These are phyloP conservation scores for Kodamaea lidongshanica DNA, from an alignment of 805 yeast species.

Conservation along the genomic window DNA sequence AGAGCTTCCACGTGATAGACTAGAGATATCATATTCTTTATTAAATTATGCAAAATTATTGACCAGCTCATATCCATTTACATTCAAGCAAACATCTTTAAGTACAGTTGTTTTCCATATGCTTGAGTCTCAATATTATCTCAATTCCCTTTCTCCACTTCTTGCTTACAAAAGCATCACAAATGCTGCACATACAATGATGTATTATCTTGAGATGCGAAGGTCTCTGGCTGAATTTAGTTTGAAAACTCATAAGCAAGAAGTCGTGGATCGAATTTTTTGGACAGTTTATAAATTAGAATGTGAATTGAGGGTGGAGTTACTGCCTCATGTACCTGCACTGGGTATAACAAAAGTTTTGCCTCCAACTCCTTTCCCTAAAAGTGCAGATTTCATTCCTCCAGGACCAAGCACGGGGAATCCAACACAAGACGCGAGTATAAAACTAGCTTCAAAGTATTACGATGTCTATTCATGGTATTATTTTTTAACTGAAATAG, in stretches of 20 bases:
- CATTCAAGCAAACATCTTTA: constrained; percentile 13
- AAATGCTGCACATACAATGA: constrained; percentile 25
- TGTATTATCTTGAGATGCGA: constrained; percentile 21
- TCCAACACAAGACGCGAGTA: constrained; percentile 17
- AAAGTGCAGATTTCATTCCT: constrained; percentile 20
- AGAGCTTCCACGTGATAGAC: constrained; percentile 15
- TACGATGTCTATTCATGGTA: constrained; percentile 31
- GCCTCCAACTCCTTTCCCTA: constrained; percentile 30
- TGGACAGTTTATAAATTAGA: constrained; percentile 35
- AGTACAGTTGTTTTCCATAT: constrained; percentile 16
- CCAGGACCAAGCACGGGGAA: constrained; percentile 8
- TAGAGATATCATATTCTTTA: constrained; percentile 17
- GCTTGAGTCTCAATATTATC: constrained; percentile 23
- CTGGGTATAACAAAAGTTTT: constrained; percentile 27
- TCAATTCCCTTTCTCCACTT: constrained; percentile 22
- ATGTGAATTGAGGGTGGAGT: constrained; percentile 29
- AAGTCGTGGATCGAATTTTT: constrained; percentile 24
- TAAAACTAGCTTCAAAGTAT: constrained; percentile 18
- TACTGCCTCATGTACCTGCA: constrained; percentile 27
- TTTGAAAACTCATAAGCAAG: constrained; percentile 9
- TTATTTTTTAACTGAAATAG: constrained; percentile 34
- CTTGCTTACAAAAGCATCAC: constrained; percentile 20
- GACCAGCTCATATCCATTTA: constrained; percentile 17
- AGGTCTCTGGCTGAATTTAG: constrained; percentile 8
- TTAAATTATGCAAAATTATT: constrained; percentile 19